Base-by-base conservation (phyloP, 371 early-diverging fungal genomes). In the Massospora cicadina region DNA sequence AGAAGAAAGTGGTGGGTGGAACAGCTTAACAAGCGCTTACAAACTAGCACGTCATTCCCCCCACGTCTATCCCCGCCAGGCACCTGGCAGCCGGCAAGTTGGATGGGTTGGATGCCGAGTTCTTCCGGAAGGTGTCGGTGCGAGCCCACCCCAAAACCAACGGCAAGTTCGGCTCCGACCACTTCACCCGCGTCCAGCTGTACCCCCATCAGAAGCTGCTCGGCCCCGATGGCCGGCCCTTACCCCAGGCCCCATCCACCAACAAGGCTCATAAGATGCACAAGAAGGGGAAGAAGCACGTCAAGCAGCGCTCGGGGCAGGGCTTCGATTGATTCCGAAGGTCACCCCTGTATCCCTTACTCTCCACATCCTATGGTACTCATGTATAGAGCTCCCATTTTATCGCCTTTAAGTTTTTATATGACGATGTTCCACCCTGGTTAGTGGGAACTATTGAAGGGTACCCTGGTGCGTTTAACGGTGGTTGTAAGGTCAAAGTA, bases 161-260 rank as follows among this genome's bases (percentile, higher is more conserved):
- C 67, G 72, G 28, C 26, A 75, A 53, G 2, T 17, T 5, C 60
- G 62, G 66, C 55, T 55, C 70, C 7, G 70, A 65, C 33, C 76
- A 77, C 25, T 81, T 83, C 29, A 71, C 73, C 0, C 75, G 85
- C 27, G 83, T 80, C 23, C 77, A 79, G 24, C 65, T 82, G 68
- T 83, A 71, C 72, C 83, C 83, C 54, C 81, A 82, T 64, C 84
- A 83, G 66, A 71, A 74, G 43, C 64, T 68, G 29, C 65, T 77
- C 31, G 75, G 72, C 7, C 76, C 78, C 67, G 78, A 79, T 64
- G 82, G 81, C 66, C 58, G 64, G 54, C 58, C 61, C 32, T 26
- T 2, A 23, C 1, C 23, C 7, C 2, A 17, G n/a, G 54, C n/a
- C 17, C 2, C 10, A 7, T 28, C 7, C 17, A 58, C 17, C 7